A percentile compares a stretch with the other conserved stretches of the same genome.
These are phyloP conservation scores for Cyclotella baltica DNA, from an alignment of 108 stramenopile species.

Conservation along the genomic window DNA sequence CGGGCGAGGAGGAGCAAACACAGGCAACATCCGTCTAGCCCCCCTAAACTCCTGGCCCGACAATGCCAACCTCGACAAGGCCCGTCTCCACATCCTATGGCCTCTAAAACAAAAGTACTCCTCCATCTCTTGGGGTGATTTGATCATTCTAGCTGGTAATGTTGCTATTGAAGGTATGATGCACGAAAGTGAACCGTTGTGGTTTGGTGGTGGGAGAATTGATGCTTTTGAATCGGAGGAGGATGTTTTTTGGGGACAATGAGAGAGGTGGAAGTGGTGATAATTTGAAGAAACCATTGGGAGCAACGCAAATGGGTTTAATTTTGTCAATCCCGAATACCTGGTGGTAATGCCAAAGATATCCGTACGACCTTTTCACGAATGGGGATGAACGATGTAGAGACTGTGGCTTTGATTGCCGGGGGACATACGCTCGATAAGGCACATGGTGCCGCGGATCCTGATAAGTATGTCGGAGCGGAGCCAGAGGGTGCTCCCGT, in stretches of 20 bases:
- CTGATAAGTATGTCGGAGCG: conserved; percentile 64
- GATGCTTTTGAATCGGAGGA: conserved; percentile 76
- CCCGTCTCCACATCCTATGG: conserved; percentile 68
- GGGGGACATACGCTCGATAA: conserved; percentile 89
- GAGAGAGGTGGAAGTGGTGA: conserved; percentile 15
- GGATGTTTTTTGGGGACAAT: conserved; percentile 80
- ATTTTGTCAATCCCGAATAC: conserved; percentile 83
- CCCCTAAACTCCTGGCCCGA: conserved; percentile 86
- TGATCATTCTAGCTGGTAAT: conserved; percentile 87
- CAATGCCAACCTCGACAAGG: conserved; percentile 84
- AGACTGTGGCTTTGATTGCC: conserved; percentile 84
- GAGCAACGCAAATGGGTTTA: conserved; percentile 81
- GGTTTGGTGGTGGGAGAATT: conserved; percentile 72
- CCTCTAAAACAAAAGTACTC: conserved; percentile 81
- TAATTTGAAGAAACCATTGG: conserved; percentile 70
- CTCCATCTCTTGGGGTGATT: conserved; percentile 72
- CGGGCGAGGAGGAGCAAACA: conserved; percentile 76
- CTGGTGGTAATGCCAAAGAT: conserved; percentile 71
- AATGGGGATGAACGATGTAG: conserved; percentile 84
- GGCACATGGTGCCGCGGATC: conserved; percentile 74
- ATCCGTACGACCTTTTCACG: conserved; percentile 80
- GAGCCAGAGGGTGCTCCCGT: conserved; percentile 75
- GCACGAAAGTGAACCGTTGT: conserved; percentile 48
- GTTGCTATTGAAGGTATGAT: conserved; percentile 80
- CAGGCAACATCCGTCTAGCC: conserved; percentile 71